A percentile compares a stretch with the other conserved stretches of the same genome.
Evolutionary conservation across 495 filamentous ascomycete genomes (phyloP).

Genomic region (Hypoxylon rickii): DNA sequence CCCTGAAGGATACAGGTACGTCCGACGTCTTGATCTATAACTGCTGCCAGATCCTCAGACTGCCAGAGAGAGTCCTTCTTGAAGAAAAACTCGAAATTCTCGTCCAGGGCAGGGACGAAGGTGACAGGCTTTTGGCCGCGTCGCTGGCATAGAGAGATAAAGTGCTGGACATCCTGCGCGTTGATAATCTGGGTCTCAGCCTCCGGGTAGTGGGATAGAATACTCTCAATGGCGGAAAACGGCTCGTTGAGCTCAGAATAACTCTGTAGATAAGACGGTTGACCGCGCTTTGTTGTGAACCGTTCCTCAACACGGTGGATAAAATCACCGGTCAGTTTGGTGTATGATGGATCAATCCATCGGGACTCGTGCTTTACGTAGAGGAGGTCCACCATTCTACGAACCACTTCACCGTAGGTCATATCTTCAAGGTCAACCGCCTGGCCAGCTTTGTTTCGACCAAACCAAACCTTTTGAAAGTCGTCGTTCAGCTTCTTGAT

Average conservation of each 20-base stretch:
- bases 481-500: slow-evolving; percentile 98
- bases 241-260: slow-evolving; percentile 87
- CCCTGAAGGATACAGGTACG: slow-evolving; percentile 95
- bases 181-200: slow-evolving; percentile 91
- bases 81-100: slow-evolving; percentile 97
- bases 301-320: slow-evolving; percentile 95
- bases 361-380: slow-evolving; percentile 91
- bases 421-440: slow-evolving; percentile 96
- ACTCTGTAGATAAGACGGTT: slow-evolving; percentile 79
- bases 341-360: slow-evolving; percentile 90
- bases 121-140: slow-evolving; percentile 95
- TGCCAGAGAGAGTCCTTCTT: slow-evolving; percentile 99
- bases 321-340: slow-evolving; percentile 85
- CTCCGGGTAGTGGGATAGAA: slow-evolving; percentile 82
- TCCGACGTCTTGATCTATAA: slow-evolving; percentile 93
- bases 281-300: slow-evolving; percentile 69
- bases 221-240: slow-evolving; percentile 72
- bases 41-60: slow-evolving; percentile 93
- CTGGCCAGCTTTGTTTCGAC: slow-evolving; percentile 79
- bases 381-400: slow-evolving; percentile 93
- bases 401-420: slow-evolving; percentile 93
- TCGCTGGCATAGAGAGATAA: slow-evolving; percentile 89
- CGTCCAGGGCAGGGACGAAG: slow-evolving; percentile 91
- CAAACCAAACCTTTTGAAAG: slow-evolving; percentile 99
- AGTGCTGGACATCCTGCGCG: slow-evolving; percentile 96